Percentiles rank a stretch among this genome's conserved stretches.
Conservation (phyloP, 164 flowering plant genomes). For the Litsea cubeba region DNA sequence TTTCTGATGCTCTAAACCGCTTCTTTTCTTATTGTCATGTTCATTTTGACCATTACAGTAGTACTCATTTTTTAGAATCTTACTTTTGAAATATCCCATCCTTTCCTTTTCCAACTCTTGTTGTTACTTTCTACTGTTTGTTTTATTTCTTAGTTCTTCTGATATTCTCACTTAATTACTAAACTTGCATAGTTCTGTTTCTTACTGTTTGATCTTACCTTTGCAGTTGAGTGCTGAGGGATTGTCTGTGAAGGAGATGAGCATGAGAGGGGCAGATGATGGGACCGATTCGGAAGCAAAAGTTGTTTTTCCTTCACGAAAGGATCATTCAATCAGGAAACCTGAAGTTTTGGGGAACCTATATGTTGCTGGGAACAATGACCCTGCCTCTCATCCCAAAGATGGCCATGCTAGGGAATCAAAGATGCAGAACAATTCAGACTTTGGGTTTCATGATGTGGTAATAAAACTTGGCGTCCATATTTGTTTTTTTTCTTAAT, state of each 20-base stretch:
- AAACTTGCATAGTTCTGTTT: neutral
- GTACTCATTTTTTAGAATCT: neutral
- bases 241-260: neutral
- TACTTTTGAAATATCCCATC: neutral
- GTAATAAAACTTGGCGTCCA: neutral
- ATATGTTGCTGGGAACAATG: neutral
- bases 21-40: neutral
- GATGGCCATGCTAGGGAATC: neutral
- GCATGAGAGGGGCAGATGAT: neutral
- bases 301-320: neutral
- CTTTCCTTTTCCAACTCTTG: neutral
- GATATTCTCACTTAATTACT: neutral
- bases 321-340: neutral
- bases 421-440: slow-evolving; percentile 10
- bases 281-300: neutral
- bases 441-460: slow-evolving; percentile 3
- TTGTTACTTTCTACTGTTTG: neutral
- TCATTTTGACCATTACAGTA: neutral
- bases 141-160: neutral
- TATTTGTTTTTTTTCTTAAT: neutral
- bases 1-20: neutral
- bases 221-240: neutral
- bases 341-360: neutral
- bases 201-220: neutral
- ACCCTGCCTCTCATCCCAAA: neutral